Evolutionary conservation across 164 flowering plant genomes (phyloP).

Genomic region (Stephania cephalantha): DNA sequence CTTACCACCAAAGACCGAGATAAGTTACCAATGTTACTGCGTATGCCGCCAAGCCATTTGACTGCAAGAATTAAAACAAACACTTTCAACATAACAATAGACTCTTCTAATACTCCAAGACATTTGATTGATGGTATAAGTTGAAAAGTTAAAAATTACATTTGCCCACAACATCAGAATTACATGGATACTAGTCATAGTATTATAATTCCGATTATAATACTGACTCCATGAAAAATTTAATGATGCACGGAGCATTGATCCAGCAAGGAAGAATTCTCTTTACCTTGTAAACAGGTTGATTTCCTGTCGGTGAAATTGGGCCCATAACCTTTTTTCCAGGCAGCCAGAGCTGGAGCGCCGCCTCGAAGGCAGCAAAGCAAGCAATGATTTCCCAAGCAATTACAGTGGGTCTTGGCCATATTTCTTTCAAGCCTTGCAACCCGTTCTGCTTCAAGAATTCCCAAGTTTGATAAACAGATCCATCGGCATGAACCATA

Average conservation of each 20-base stretch:
- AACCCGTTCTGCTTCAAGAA: slow-evolving; percentile 57
- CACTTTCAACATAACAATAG: neutral
- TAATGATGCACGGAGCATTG: neutral
- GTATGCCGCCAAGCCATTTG: slow-evolving; percentile 85
- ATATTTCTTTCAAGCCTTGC: slow-evolving; percentile 57
- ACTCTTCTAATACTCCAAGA: neutral
- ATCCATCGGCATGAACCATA: slow-evolving; percentile 95
- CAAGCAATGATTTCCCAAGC: slow-evolving; percentile 81
- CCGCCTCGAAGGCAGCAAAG: slow-evolving; percentile 90
- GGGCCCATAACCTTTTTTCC: slow-evolving; percentile 96
- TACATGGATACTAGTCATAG: neutral
- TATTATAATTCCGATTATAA: neutral
- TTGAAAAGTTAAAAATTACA: neutral
- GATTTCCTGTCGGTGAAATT: slow-evolving; percentile 74
- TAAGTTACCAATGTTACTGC: slow-evolving; percentile 76
- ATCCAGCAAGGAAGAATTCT: neutral
- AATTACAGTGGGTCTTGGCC: slow-evolving; percentile 77
- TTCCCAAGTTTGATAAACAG: slow-evolving; percentile 52
- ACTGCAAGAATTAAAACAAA: slow-evolving; percentile 42
- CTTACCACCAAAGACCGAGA: slow-evolving; percentile 89
- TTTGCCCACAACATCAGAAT: neutral
- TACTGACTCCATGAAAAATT: neutral
- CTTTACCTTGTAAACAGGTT: slow-evolving; percentile 83
- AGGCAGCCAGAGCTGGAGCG: slow-evolving; percentile 79
- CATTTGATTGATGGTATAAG: neutral